Evolutionary conservation across 495 filamentous ascomycete genomes (phyloP).

Genomic region (Penicillium crystallinum): DNA sequence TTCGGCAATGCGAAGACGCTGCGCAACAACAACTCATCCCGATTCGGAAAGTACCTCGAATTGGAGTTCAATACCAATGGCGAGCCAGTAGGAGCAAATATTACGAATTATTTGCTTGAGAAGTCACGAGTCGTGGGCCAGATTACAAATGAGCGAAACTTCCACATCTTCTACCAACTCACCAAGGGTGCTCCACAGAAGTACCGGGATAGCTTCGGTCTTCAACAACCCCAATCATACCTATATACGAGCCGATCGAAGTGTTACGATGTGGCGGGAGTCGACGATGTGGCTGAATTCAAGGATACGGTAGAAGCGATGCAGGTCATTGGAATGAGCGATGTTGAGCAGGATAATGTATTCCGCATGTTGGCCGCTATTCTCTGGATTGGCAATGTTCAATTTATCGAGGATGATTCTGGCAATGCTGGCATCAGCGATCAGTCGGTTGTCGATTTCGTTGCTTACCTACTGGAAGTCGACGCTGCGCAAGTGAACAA

Average conservation of each 20-base stretch:
- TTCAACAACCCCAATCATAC: conserved; percentile 91
- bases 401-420: conserved; percentile 79
- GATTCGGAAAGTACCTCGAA: conserved; percentile 97
- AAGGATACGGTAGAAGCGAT: conserved; percentile 89
- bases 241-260: conserved; percentile 92
- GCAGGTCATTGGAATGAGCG: conserved; percentile 83
- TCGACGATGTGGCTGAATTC: conserved; percentile 90
- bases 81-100: conserved; percentile 92
- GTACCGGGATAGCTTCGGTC: conserved; percentile 78
- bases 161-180: conserved; percentile 99
- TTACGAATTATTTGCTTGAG: conserved; percentile 96
- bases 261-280: conserved; percentile 87
- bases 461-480: conserved; percentile 90
- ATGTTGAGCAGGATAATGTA: conserved; percentile 89
- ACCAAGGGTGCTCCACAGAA: conserved; percentile 86
- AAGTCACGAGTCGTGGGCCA: conserved; percentile 95
- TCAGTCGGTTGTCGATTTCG: conserved; percentile 85
- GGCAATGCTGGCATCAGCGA: conserved; percentile 84
- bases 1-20: conserved; percentile 98
- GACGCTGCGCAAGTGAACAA: conserved; percentile 74
- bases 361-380: conserved; percentile 94
- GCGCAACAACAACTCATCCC: conserved; percentile 97
- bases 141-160: conserved; percentile 92
- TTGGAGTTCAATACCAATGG: conserved; percentile 93
- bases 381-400: conserved; percentile 91